phyloP scores from a whole-genome alignment of 2,329 filamentous ascomycete genomes.

The Laburnicola sp. region DNA sequence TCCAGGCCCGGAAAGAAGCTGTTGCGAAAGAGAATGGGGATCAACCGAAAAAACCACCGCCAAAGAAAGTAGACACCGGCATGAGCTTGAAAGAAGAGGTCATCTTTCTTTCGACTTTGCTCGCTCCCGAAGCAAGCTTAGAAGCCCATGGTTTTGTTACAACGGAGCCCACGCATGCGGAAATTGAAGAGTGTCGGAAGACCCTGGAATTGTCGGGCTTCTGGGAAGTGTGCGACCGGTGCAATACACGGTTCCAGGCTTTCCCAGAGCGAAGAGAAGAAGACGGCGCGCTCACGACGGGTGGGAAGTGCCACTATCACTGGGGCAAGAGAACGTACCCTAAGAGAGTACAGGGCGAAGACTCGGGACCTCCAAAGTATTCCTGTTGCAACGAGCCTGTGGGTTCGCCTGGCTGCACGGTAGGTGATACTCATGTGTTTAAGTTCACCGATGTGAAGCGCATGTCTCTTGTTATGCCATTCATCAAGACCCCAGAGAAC shows the following conservation, averaged over 20 bases:
- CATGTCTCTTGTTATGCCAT: conserved; percentile 77
- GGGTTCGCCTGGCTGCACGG: conserved; percentile 78
- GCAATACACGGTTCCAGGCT: conserved; percentile 82
- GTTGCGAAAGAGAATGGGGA: conserved; percentile 28
- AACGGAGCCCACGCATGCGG: conserved; percentile 63
- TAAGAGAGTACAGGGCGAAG: conserved; percentile 57
- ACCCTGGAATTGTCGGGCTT: conserved; percentile 69
- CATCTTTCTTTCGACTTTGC: conserved; percentile 50
- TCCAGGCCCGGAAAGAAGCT: conserved; percentile 56
- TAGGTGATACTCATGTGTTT: conserved; percentile 77
- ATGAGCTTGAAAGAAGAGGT: conserved; percentile 68
- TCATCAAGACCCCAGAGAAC: conserved; percentile 74
- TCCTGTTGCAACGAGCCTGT: conserved; percentile 77
- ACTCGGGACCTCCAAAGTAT: conserved; percentile 61
- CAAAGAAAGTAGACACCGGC: conserved; percentile 67
- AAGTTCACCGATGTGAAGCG: conserved; percentile 76
- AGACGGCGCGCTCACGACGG: conserved; percentile 74
- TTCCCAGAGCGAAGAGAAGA: conserved; percentile 81
- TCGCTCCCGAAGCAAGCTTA: conserved; percentile 67
- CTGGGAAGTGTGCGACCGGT: conserved; percentile 89
- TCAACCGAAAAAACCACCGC: conserved; percentile 46
- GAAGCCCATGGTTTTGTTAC: conserved; percentile 75
- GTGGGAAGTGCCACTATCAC: conserved; percentile 80
- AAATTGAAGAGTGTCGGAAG: conserved; percentile 66
- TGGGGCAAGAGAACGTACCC: conserved; percentile 68